Conservation (phyloP, 805 yeast species). For the Zygoascus tannicola region DNA sequence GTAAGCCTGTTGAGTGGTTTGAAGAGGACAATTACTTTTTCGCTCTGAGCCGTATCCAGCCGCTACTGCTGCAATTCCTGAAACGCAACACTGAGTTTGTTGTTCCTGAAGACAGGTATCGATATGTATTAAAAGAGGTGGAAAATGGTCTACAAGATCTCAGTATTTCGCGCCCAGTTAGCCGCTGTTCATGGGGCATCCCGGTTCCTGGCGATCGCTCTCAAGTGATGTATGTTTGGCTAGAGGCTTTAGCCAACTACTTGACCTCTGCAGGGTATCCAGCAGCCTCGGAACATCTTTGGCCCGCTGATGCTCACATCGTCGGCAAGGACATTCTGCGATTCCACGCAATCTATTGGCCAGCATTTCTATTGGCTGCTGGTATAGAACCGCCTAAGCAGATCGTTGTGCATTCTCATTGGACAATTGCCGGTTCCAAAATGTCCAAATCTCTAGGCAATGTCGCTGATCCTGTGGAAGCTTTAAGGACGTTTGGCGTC, state of each 20-base stretch:
- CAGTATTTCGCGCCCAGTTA: conserved; percentile 77
- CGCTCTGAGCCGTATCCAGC: conserved; percentile 52
- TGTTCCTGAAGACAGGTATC: conserved; percentile 50
- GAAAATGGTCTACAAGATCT: conserved; percentile 47
- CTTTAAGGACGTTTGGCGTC: conserved; percentile 54
- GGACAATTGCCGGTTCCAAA: conserved; percentile 82
- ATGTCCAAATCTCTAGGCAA: conserved; percentile 93
- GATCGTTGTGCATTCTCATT: conserved; percentile 86
- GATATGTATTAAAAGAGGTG: conserved; percentile 50
- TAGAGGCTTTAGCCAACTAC: conserved; percentile 87
- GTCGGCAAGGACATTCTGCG: conserved; percentile 86
- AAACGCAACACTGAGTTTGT: conserved; percentile 49
- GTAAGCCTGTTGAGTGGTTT: conserved; percentile 64
- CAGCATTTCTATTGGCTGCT: conserved; percentile 80
- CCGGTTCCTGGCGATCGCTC: conserved; percentile 70
- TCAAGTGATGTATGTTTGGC: conserved; percentile 91
- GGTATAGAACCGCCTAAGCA: conserved; percentile 58
- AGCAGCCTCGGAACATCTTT: conserved; percentile 24
- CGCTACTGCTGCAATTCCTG: conserved; percentile 39
- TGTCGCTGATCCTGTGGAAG: conserved; percentile 81
- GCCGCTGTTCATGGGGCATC: conserved; percentile 82
- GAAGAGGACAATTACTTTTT: conserved; percentile 85
- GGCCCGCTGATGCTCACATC: conserved; percentile 67
- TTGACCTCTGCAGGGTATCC: conserved; percentile 64
- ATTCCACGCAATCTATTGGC: conserved; percentile 93